Base-by-base conservation (phyloP, 2,329 filamentous ascomycete species). In the Sclerotinia glacialis region DNA sequence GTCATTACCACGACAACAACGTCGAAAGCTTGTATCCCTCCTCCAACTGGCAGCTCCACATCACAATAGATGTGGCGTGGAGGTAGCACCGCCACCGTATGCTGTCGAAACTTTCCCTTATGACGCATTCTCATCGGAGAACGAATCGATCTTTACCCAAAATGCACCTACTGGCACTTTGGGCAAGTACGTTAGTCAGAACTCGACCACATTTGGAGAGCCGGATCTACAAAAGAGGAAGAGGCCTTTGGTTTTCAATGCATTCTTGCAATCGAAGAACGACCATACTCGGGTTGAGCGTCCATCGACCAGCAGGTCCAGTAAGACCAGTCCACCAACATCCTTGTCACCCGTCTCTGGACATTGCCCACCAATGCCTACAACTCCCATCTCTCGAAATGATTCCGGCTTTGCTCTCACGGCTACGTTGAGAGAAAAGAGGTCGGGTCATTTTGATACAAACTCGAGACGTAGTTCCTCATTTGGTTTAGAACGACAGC, bases 61-160 rank as follows among this genome's bases (percentile, higher is more conserved):
- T 77, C 91, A 95, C 76, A 86, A 90, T 74, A 89, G 91, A 67
- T 97, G 87, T 74, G 93, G 94, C 49, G 93, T 99, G 3, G 83
- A 89, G 2, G 85, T 88, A n/a, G 95, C 94, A 0, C 93, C 95
- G 26, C 95, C 95, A 44, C 89, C 92, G 5, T 98, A 98, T 77
- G 93, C 93, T 4, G 87, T 96, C 65, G 95, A 99, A 78, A 90
- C 93, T 0, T 99, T 91, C 76, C 95, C 95, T 0, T 91, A 91
- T 75, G 92, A 98, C 76, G 86, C 91, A 2, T 97, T 96, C 76
- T 90, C 92, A 26, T 93, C 91, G 0, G 95, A 99, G 78, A 93
- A 92, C 71, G 84, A 89, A 42, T 84, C 89, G 1, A 83, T 97
- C 3, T 97, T 96, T 78, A 89, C 87, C 50, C 83, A 91, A 26